Base-by-base conservation (phyloP, 441 rosid species). In the Theobroma grandiflorum region DNA sequence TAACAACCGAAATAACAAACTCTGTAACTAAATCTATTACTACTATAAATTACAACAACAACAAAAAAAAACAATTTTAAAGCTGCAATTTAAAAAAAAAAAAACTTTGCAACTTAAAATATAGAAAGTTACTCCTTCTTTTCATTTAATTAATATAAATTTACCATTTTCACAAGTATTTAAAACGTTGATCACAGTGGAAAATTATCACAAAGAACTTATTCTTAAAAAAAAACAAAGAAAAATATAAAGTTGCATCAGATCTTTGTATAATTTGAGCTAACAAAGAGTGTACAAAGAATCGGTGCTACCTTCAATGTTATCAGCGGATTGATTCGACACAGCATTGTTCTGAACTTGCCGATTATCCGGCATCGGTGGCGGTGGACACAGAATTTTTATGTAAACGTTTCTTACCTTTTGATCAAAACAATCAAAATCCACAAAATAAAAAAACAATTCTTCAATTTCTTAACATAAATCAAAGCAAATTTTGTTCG, bases 351-450 rank as follows among this genome's bases (percentile, higher is more conserved):
- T 89, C 79, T 89, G 87, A 69, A 84, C 86, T 84, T 84, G 89
- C 80, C 88, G 88, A 82, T 86, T 86, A 70, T 85, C 96, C 59
- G 93, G 90, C 94, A 92, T 92, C 89, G 83, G 86, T 85, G 83
- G 81, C 81, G 67, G 35, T 31, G 35, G 47, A 26, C 63, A 55
- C 76, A 78, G 75, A 72, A 76, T 74, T 81, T 71, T 6, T 53
- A 72, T 22, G 45, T 52, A 63, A 74, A 58, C 62, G 74, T 55
- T 65, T 38, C 50, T 40, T 73, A 47, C 49, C 49, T 26, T 75
- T 71, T 76, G 72, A 76, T 76, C 62, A 65, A 33, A 43, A 26
- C 82, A 74, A 82, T 61, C 58, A 82, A 70, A 78, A 61, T 20
- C 55, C 45, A 67, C 49, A 73, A 66, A 75, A 61, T 22, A 33